These are phyloP conservation scores for Veloporphyrellus conicus DNA, from an alignment of 1,284 basidiomycete genomes.

Conservation along the genomic window DNA sequence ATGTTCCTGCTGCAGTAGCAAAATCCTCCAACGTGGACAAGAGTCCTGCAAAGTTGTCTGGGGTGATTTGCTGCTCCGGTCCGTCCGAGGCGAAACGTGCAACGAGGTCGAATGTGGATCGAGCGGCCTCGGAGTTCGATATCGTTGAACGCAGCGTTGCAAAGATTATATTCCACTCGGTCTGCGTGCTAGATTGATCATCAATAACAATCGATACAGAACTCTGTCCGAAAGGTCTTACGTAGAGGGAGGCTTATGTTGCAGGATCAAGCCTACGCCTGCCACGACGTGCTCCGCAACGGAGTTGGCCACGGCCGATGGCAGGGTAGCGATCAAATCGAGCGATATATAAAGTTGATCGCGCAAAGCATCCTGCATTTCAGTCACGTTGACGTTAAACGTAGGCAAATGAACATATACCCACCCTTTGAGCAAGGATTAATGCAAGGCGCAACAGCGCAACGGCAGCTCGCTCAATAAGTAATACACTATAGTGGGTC, in stretches of 20 bases:
- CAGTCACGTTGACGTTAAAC: not conserved
- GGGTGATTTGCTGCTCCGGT: slow-evolving; percentile 54
- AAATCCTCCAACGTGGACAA: slow-evolving; percentile 85
- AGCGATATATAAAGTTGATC: slow-evolving; percentile 94
- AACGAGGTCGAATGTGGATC: slow-evolving; percentile 77
- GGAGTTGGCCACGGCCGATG: slow-evolving; percentile 71
- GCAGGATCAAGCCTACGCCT: slow-evolving; percentile 76
- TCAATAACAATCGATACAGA: slow-evolving; percentile 1
- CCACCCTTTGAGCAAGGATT: slow-evolving; percentile 73
- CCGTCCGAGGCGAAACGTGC: slow-evolving; percentile 58
- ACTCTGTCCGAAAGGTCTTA: slow-evolving; percentile 26
- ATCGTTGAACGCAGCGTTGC: slow-evolving; percentile 85
- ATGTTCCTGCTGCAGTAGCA: slow-evolving; percentile 65
- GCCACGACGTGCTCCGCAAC: slow-evolving; percentile 89
- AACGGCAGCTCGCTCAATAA: slow-evolving; percentile 96
- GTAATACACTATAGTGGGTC: slow-evolving; percentile 78
- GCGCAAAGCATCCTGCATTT: slow-evolving; percentile 60
- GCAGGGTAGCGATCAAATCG: slow-evolving; percentile 81
- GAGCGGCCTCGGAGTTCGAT: slow-evolving; percentile 83
- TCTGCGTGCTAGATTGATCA: slow-evolving; percentile 61
- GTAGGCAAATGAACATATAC: slow-evolving; percentile 24
- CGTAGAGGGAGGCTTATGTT: slow-evolving; percentile 74
- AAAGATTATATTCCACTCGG: slow-evolving; percentile 94
- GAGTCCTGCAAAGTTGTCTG: slow-evolving; percentile 81
- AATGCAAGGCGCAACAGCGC: slow-evolving; percentile 77